Evolutionary conservation across 148 eudicot species (phyloP).

Genomic region (Polygonum maritimum): DNA sequence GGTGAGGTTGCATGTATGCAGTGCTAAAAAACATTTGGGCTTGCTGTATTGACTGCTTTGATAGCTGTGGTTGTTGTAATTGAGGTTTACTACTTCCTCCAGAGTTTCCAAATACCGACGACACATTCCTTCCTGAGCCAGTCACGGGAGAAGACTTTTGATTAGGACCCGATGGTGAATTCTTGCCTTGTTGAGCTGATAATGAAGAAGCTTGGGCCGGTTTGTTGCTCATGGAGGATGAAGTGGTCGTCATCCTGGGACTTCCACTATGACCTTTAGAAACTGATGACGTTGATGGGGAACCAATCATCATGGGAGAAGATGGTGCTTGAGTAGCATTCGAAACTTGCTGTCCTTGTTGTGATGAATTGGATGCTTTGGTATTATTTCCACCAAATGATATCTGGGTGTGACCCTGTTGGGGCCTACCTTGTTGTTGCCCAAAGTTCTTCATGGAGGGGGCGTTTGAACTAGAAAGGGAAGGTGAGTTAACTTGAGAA

Average conservation of each 20-base stretch:
- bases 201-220: constrained; percentile 43
- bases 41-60: constrained; percentile 42
- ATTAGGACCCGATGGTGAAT: constrained; percentile 28
- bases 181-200: constrained; percentile 53
- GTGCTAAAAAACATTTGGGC: constrained; percentile 47
- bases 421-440: constrained; percentile 29
- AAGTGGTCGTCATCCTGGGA: constrained; percentile 45
- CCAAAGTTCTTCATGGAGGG: constrained; percentile 41
- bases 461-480: constrained; percentile 31
- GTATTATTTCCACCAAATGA: constrained; percentile 64
- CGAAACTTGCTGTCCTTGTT: constrained; percentile 43
- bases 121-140: constrained; percentile 27
- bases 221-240: constrained; percentile 46
- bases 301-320: constrained; percentile 67
- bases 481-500: constrained; percentile 45
- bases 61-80: constrained; percentile 38
- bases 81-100: constrained; percentile 37
- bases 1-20: constrained; percentile 47
- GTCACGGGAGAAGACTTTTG: constrained; percentile 42
- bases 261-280: constrained; percentile 84
- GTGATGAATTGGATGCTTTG: constrained; percentile 41
- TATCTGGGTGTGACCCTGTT: constrained; percentile 52
- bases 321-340: constrained; percentile 42
- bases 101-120: constrained; percentile 68
- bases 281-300: constrained; percentile 72